Conservation (phyloP, 1,284 basidiomycete species). For the Boletus albobrunnescens region DNA sequence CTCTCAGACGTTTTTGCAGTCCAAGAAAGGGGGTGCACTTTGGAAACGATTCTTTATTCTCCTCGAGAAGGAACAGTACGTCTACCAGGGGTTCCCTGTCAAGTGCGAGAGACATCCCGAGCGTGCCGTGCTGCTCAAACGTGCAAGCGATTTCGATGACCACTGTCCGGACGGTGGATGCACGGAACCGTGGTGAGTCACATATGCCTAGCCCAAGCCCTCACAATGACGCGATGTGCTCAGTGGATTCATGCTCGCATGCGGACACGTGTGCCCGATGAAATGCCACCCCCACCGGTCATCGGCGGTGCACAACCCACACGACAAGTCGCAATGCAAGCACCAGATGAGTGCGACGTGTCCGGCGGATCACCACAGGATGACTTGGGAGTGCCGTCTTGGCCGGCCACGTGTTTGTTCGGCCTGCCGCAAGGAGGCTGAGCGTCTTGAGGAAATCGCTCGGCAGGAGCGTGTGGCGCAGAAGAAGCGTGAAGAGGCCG, state of each 20-base stretch:
- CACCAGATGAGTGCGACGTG: slow-evolving; percentile 15
- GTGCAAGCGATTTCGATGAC: slow-evolving; percentile 46
- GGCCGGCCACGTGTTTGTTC: slow-evolving; percentile 5
- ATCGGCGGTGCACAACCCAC: slow-evolving; percentile 13
- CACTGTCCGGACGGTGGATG: slow-evolving; percentile 63
- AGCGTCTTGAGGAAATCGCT: not conserved
- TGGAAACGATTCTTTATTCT: slow-evolving; percentile 49
- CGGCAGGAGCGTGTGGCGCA: not conserved
- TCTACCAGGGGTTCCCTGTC: slow-evolving; percentile 57
- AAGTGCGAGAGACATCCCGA: slow-evolving; percentile 51
- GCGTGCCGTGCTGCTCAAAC: slow-evolving; percentile 35
- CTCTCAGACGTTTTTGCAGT: slow-evolving; percentile 48
- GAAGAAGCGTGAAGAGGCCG: slow-evolving; percentile 6
- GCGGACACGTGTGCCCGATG: slow-evolving; percentile 48
- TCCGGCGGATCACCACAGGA: slow-evolving; percentile 1
- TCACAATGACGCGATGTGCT: not conserved
- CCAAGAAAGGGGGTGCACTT: slow-evolving; percentile 48
- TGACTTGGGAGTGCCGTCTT: slow-evolving; percentile 16
- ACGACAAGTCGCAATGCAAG: slow-evolving; percentile 34
- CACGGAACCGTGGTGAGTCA: slow-evolving; percentile 46
- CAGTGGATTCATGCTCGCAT: slow-evolving; percentile 22
- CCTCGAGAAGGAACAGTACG: slow-evolving; percentile 39
- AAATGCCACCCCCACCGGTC: slow-evolving; percentile 44
- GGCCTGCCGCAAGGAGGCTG: slow-evolving; percentile 4
- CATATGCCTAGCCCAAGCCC: no score